A percentile compares a stretch with the other conserved stretches of the same genome.
Evolutionary conservation across 2,329 filamentous ascomycete species (phyloP).

Genomic region (Colletotrichum spaethianum): DNA sequence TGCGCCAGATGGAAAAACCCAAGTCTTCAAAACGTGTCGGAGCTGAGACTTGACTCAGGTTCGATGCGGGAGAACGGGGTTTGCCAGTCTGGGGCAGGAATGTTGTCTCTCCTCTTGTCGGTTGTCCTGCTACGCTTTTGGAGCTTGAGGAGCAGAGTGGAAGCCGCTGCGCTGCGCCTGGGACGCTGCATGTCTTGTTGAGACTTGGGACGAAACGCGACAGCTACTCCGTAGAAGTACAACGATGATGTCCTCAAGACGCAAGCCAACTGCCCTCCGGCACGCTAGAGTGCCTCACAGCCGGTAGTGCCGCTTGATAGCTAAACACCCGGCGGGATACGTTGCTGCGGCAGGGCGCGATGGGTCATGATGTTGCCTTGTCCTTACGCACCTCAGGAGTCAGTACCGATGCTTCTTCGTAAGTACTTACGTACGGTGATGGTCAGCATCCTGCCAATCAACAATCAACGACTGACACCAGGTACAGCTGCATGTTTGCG

Average conservation of each 20-base stretch:
- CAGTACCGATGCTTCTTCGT: not conserved
- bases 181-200: constrained; percentile 9
- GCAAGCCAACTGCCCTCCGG: not conserved
- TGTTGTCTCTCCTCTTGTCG: not conserved
- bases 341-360: too few relatives aligned
- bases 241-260: constrained; percentile 1
- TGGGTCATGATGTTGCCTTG: not conserved
- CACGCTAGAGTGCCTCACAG: not conserved
- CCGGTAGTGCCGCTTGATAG: not conserved
- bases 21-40: constrained; percentile 20
- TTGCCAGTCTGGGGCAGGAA: constrained; percentile 22
- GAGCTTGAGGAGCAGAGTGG: not conserved
- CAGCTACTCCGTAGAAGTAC: not conserved
- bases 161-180: not conserved
- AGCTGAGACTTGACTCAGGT: constrained; percentile 25
- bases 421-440: not conserved
- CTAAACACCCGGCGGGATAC: not conserved
- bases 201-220: not conserved
- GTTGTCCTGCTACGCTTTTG: not conserved
- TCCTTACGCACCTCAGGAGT: not conserved
- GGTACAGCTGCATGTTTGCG: not conserved
- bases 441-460: not conserved
- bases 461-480: not conserved
- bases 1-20: not conserved
- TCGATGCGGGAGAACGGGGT: constrained; percentile 7